Base-by-base conservation (phyloP, 2,329 filamentous ascomycete genomes). In the Talaromyces funiculosus region DNA sequence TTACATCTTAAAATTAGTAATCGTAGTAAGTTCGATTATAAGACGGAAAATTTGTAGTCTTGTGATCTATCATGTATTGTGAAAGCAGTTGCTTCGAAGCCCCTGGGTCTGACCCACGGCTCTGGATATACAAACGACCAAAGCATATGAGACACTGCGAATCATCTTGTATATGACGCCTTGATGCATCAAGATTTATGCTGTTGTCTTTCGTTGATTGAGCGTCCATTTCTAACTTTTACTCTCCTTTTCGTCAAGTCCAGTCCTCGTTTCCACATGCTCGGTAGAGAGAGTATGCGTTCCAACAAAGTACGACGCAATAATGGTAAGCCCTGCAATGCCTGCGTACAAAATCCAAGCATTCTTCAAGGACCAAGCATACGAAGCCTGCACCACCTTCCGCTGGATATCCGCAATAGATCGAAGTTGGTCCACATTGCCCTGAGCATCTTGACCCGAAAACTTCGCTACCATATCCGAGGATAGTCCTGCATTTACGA, bases 331-430 rank as follows among this genome's bases (percentile, higher is more conserved):
- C 9, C 56, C 56, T 4, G 56, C 56, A 14, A 58, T 35, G 3
- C 43, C 43, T n/a, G 45, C 22, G n/a, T 58, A 58, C 56, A 58
- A 8, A 29, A 58, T 58, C 56, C 56, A 58, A 10, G 45, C 45
- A 53, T 49, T 58, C 24, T 37, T 7, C 14, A 58, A 29, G 14
- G 42, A 51, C 43, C 45, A 53, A 3, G 42, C 43, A 12, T 49
- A 58, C 20, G 43, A 35, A 18, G 16, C 22, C 45, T 53, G 42
- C 31, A 53, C 56, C 8, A n/a, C 31, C n/a, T 58, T 18, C 6
- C 40, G 42, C 35, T 51, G 56, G 5, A 45, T 20, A 29, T 58
- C 38, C 33, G 29, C 18, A n/a, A 58, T 49, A 16, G 20, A 29
- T 10, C 22, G 35, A 16, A 58, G 31, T 31, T 49, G 42, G 8